Base-by-base conservation (phyloP, 228 moss, liverwort and hornwort species). In the Sphagnum fallax region DNA sequence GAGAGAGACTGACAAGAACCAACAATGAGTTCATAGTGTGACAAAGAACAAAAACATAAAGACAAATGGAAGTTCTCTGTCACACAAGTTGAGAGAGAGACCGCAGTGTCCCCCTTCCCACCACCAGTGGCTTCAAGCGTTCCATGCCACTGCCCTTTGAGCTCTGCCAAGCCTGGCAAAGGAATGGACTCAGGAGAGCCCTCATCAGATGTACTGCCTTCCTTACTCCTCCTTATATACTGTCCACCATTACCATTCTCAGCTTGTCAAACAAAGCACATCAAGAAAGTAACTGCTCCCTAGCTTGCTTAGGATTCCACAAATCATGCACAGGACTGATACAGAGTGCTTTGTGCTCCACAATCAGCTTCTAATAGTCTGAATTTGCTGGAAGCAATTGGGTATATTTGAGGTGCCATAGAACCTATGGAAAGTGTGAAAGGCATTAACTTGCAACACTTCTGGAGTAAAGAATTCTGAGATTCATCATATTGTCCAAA, bases 51-150 rank as follows among this genome's bases (percentile, higher is more conserved):
- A 32, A 32, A 32, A 32, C 32, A 32, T 32, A 32, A 32, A 32
- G 32, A 32, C 2, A 3, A 32, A 32, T 32, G 55, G 55, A 62
- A 62, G 16, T 10, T 62, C 62, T 62, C 11, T 4, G 62, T 62
- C 62, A 62, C 11, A 62, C 32, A 32, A 32, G 32, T 32, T 32
- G 49, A 67, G 51, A 18, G 72, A 71, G 71, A 58, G 51, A 87
- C 87, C 66, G 87, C 80, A 70, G 98, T 94, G 69, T 98, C 98
- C 69, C 98, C 98, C 77, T 98, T 90, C 70, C 98, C 98, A 72
- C 98, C 98, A 74, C 98, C 98, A 67, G 90, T 94, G 68, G 98
- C 98, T 52, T 94, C 98, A 60, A 98, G 81, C 52, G 89, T 86
- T 67, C 98, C 98, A 70, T 86, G 92, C 98, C 98, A 98, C 74